Evolutionary conservation across 306 rosid species (phyloP).

Genomic region (Corylus avellana): DNA sequence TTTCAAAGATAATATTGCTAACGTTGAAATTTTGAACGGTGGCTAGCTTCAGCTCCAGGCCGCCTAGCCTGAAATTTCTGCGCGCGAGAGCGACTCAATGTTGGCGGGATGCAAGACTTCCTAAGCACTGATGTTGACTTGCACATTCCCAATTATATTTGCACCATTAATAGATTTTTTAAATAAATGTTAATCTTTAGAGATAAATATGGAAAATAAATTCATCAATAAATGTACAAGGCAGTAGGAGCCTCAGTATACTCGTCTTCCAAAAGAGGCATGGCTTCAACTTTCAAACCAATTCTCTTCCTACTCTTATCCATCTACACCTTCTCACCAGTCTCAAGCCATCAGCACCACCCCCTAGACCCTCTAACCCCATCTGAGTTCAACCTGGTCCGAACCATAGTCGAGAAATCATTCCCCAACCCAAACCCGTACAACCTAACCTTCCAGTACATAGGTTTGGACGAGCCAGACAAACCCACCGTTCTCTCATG

Average conservation of each 20-base stretch:
- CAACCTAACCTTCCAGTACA: slow-evolving; percentile 4
- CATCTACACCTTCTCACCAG: not conserved
- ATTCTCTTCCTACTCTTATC: not conserved
- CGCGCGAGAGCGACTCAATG: too few species aligned
- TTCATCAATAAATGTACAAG: too few species aligned
- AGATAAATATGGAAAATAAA: too few species aligned
- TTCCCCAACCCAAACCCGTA: not conserved
- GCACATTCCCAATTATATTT: too few species aligned
- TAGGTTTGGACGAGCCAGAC: slow-evolving; percentile 10
- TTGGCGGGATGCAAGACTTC: too few species aligned
- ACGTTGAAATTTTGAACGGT: too few species aligned
- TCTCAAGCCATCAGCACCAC: slow-evolving; percentile 11
- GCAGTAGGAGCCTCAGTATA: not conserved
- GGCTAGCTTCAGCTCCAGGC: too few species aligned
- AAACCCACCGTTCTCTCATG: not conserved
- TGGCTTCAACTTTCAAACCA: not conserved
- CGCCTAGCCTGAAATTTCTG: too few species aligned
- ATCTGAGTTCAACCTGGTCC: not conserved
- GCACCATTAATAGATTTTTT: too few species aligned
- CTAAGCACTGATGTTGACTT: too few species aligned
- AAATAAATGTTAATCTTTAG: too few species aligned
- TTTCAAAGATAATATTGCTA: too few species aligned
- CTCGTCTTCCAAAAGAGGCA: not conserved
- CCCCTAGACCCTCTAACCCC: slow-evolving; percentile 6
- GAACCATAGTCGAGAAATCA: not conserved